Conservation (phyloP, 2,329 filamentous ascomycete genomes). For the Neonectria magnoliae region DNA sequence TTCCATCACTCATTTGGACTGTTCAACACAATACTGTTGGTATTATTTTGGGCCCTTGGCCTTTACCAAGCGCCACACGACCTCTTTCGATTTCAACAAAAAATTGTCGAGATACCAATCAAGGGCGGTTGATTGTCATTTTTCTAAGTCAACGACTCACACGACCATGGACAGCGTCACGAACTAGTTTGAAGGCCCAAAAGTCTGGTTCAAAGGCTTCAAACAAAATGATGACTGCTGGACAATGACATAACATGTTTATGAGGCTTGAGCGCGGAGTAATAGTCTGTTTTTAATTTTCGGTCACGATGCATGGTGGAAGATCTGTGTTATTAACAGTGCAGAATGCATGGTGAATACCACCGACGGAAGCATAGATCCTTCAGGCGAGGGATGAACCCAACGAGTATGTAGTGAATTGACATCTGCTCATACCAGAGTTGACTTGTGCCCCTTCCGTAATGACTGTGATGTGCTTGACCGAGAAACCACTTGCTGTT, state of each 20-base stretch:
- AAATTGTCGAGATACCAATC: constrained; percentile 44
- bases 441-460: too few species aligned
- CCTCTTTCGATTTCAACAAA: constrained; percentile 24
- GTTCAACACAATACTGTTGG: constrained; percentile 1
- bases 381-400: constrained; percentile 1
- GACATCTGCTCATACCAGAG: neutral
- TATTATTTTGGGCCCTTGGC: neutral
- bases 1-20: constrained; percentile 18
- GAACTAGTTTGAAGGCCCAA: constrained; percentile 27
- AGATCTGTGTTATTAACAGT: constrained; percentile 3
- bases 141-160: constrained; percentile 35
- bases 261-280: constrained; percentile 22
- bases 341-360: neutral
- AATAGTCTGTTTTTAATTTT: constrained; percentile 29
- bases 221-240: constrained; percentile 24
- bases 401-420: constrained; percentile 1
- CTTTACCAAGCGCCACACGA: constrained; percentile 5
- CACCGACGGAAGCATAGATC: neutral
- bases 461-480: neutral
- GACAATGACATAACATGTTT: constrained; percentile 31
- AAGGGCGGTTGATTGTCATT: constrained; percentile 33
- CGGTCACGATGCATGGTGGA: neutral
- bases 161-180: constrained; percentile 44
- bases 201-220: constrained; percentile 16
- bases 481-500: too few species aligned